A percentile compares a stretch with the other conserved stretches of the same genome.
phyloP scores from a whole-genome alignment of 2,329 filamentous ascomycete species.

The Microdochium paspali region DNA sequence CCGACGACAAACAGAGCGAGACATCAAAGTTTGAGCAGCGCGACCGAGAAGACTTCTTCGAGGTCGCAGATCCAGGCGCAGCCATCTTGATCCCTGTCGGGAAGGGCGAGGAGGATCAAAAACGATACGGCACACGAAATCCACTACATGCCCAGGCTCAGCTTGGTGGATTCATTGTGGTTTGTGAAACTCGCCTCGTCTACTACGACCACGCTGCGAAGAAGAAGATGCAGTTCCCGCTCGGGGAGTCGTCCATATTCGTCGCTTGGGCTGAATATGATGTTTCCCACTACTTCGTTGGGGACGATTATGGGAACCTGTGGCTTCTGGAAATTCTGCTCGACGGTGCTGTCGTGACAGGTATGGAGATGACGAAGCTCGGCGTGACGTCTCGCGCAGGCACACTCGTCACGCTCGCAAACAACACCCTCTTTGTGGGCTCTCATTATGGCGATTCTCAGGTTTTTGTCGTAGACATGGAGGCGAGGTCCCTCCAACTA shows the following conservation, averaged over 20 bases:
- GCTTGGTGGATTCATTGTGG: conserved; percentile 60
- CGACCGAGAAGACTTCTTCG: conserved; percentile 45
- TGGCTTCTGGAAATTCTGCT: conserved; percentile 76
- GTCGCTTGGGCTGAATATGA: conserved; percentile 88
- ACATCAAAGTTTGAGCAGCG: conserved; percentile 44
- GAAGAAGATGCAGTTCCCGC: conserved; percentile 50
- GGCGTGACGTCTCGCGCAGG: conserved; percentile 64
- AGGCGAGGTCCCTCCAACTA: conserved; percentile 41
- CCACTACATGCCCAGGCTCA: conserved; percentile 43
- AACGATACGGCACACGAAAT: conserved; percentile 51
- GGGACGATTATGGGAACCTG: conserved; percentile 81
- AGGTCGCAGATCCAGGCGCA: conserved; percentile 45
- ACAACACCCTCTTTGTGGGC: conserved; percentile 70
- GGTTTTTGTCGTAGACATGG: conserved; percentile 41
- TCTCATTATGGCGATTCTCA: conserved; percentile 93
- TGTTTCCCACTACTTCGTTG: conserved; percentile 72
- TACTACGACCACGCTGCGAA: conserved; percentile 77
- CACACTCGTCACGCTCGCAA: conserved; percentile 67
- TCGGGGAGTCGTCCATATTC: conserved; percentile 74
- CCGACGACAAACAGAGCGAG: conserved; percentile 45
- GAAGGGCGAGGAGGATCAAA: conserved; percentile 41
- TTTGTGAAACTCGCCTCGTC: conserved; percentile 72
- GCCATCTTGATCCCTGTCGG: conserved; percentile 55
- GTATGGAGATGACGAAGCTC: conserved; percentile 61
- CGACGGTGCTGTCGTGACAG: conserved; percentile 55